These are phyloP conservation scores for Rhipidocladum racemiflorum DNA, from an alignment of 176 grass and related monocot genomes.

Conservation along the genomic window DNA sequence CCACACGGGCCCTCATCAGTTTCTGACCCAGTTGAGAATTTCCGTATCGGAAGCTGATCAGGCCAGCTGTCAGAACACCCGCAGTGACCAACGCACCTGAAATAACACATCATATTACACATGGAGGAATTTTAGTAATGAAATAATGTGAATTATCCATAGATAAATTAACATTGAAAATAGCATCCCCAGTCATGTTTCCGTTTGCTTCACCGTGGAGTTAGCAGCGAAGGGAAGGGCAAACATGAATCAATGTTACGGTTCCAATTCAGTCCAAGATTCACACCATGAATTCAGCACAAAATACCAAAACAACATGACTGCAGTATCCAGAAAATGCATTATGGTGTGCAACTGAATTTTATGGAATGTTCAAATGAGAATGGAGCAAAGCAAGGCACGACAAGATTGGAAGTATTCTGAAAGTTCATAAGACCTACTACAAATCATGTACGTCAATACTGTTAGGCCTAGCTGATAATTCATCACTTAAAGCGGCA, in stretches of 20 bases:
- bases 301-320: not conserved
- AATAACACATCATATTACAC: constrained; percentile 2
- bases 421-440: not conserved
- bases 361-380: not conserved
- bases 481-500: not conserved
- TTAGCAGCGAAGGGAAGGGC: not conserved
- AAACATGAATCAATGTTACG: not conserved
- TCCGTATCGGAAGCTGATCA: constrained; percentile 88
- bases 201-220: not conserved
- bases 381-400: not conserved
- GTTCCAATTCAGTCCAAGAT: not conserved
- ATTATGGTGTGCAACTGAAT: not conserved
- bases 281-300: not conserved
- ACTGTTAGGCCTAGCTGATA: not conserved
- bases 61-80: constrained; percentile 78
- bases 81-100: constrained; percentile 86
- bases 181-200: constrained; percentile 4
- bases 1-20: constrained; percentile 81
- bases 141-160: not conserved
- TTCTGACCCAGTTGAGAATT: constrained; percentile 85
- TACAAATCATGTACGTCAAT: not conserved
- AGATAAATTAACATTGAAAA: not conserved
- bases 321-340: not conserved
- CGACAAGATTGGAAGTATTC: not conserved
- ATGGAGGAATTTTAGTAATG: not conserved